These are phyloP conservation scores for Penicillium brasilianum DNA, from an alignment of 2,329 filamentous ascomycete species.

Conservation along the genomic window DNA sequence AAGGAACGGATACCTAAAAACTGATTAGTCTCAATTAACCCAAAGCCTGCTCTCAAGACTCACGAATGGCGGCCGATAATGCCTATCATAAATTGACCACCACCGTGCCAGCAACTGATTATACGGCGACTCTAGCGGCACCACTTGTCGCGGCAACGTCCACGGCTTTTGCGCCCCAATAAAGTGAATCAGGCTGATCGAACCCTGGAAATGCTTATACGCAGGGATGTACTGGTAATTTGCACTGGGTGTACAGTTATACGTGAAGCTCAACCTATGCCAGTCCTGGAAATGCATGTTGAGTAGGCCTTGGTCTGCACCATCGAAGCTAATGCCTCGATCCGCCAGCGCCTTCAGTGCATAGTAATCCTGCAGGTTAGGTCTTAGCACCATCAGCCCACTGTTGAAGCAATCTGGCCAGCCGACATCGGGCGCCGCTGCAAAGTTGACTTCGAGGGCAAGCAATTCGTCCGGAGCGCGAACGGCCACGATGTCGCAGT, in stretches of 20 bases:
- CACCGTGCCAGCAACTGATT: slow-evolving; percentile 84
- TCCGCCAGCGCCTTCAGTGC: slow-evolving; percentile 83
- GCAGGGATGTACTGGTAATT: slow-evolving; percentile 98
- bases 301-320: slow-evolving; percentile 91
- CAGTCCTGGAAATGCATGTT: slow-evolving; percentile 92
- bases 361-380: slow-evolving; percentile 86
- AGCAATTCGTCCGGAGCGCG: slow-evolving; percentile 94
- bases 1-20: slow-evolving; percentile 15
- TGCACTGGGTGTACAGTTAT: slow-evolving; percentile 95
- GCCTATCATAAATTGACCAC: slow-evolving; percentile 93
- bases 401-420: slow-evolving; percentile 99
- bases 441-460: slow-evolving; percentile 63
- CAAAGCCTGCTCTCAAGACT: slow-evolving; percentile 2
- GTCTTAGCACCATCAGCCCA: slow-evolving; percentile 91
- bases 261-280: slow-evolving; percentile 89
- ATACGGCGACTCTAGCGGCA: slow-evolving; percentile 57
- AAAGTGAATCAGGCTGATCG: slow-evolving; percentile 90
- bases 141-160: slow-evolving; percentile 60
- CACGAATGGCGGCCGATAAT: slow-evolving; percentile 64
- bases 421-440: slow-evolving; percentile 88
- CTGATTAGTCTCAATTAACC: neutral
- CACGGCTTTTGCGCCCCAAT: slow-evolving; percentile 93
- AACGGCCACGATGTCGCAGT: slow-evolving; percentile 90
- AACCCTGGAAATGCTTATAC: slow-evolving; percentile 88
- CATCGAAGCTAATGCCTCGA: slow-evolving; percentile 90